These are phyloP conservation scores for Cyphellophora europaea DNA, from an alignment of 2,329 filamentous ascomycete species.

Conservation along the genomic window DNA sequence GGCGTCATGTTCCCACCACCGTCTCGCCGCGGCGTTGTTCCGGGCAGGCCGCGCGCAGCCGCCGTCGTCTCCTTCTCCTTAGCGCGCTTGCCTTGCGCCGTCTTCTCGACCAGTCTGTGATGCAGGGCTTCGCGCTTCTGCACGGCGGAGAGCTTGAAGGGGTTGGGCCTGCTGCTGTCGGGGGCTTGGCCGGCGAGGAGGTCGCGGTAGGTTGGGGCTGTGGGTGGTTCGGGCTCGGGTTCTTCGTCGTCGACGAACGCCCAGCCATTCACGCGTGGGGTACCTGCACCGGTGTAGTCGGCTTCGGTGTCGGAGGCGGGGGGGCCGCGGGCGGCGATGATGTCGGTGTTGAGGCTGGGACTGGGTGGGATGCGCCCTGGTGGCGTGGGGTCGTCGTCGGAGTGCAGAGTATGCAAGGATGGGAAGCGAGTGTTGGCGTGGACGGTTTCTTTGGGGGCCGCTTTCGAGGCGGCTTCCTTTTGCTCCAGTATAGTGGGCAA, in stretches of 20 bases:
- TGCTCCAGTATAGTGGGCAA: slow-evolving; percentile 54
- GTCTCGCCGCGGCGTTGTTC: background rate
- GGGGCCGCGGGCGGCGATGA: slow-evolving; percentile 63
- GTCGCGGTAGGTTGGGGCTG: slow-evolving; percentile 28
- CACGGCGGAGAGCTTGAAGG: slow-evolving; percentile 69
- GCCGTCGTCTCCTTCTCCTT: slow-evolving; percentile 11
- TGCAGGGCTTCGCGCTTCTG: slow-evolving; percentile 72
- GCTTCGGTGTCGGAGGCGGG: slow-evolving; percentile 61
- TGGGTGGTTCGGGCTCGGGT: slow-evolving; percentile 24
- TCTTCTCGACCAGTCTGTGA: slow-evolving; percentile 72
- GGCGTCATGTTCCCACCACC: slow-evolving; percentile 28
- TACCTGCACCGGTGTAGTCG: slow-evolving; percentile 58
- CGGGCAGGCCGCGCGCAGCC: background rate
- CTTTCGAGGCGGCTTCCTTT: slow-evolving; percentile 61
- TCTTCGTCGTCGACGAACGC: slow-evolving; percentile 79
- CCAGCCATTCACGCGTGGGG: slow-evolving; percentile 86
- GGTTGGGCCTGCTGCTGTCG: slow-evolving; percentile 51
- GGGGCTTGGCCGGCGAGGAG: slow-evolving; percentile 26
- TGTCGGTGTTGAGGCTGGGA: slow-evolving; percentile 59
- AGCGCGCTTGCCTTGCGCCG: slow-evolving; percentile 13
- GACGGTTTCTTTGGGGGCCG: slow-evolving; percentile 65
- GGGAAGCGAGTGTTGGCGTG: slow-evolving; percentile 79
- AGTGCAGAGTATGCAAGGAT: slow-evolving; percentile 22
- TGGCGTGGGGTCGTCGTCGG: slow-evolving; percentile 24
- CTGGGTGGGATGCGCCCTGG: slow-evolving; percentile 50